phyloP scores from a whole-genome alignment of 2,329 filamentous ascomycete species.

The Beauveria scarabaeidicola region DNA sequence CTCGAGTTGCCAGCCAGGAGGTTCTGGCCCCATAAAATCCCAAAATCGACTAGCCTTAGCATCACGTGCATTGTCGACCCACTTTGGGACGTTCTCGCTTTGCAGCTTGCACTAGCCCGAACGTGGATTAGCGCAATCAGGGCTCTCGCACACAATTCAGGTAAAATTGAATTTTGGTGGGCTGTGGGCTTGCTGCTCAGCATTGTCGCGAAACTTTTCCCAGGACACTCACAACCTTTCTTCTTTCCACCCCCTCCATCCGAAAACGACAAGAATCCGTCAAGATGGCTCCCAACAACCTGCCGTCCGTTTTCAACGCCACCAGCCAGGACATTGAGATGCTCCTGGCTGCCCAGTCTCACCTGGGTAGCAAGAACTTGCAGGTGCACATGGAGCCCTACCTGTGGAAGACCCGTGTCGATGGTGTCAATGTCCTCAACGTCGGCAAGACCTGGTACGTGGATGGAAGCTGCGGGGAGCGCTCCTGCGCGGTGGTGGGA shows the following conservation, averaged over 20 bases:
- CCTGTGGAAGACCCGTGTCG: constrained; percentile 98
- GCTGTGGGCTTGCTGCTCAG: constrained; percentile 11
- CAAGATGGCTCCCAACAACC: constrained; percentile 93
- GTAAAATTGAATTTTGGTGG: constrained; percentile 22
- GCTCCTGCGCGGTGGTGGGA: neutral
- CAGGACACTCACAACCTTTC: constrained; percentile 21
- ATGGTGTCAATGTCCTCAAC: constrained; percentile 98
- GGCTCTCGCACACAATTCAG: constrained; percentile 32
- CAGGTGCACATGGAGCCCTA: constrained; percentile 99
- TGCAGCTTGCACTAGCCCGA: constrained; percentile 14
- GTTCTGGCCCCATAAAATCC: neutral
- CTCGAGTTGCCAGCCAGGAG: constrained; percentile 4
- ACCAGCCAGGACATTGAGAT: constrained; percentile 98
- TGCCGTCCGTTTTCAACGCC: constrained; percentile 92
- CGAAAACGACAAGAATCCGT: constrained; percentile 33
- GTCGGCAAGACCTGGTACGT: constrained; percentile 99
- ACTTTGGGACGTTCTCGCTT: neutral
- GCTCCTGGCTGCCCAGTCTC: constrained; percentile 93
- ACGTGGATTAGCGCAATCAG: constrained; percentile 22
- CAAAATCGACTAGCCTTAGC: constrained; percentile 13
- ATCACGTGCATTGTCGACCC: constrained; percentile 25
- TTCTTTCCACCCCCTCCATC: constrained; percentile 20
- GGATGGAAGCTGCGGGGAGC: neutral
- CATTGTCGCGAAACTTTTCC: constrained; percentile 34
- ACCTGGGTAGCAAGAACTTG: constrained; percentile 98